A percentile compares a stretch with the other conserved stretches of the same genome.
phyloP scores from a whole-genome alignment of 106 monocot genomes.

The Dendrobium nobile region DNA sequence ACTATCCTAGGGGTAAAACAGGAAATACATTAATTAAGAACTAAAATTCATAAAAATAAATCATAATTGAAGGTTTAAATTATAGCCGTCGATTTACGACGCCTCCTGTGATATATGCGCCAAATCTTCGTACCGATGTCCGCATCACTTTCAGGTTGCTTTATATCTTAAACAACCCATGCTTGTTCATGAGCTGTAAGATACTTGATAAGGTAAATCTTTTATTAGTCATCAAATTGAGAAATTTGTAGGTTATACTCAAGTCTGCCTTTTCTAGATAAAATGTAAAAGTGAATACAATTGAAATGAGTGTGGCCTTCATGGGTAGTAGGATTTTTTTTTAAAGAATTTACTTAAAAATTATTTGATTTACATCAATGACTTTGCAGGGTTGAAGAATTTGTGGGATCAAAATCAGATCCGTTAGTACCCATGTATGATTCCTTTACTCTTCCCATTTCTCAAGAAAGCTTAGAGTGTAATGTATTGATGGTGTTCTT shows the following conservation, averaged over 20 bases:
- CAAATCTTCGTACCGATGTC: no score
- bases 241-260: not conserved
- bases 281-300: not conserved
- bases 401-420: constrained; percentile 57
- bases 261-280: not conserved
- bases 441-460: constrained; percentile 7
- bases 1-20: no score
- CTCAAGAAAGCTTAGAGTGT: not conserved
- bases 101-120: no score
- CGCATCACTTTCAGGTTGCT: not conserved
- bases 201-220: not conserved
- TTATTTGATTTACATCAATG: not conserved
- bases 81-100: no score
- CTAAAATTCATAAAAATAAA: no score
- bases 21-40: no score
- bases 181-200: not conserved
- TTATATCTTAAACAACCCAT: not conserved
- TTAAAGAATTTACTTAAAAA: not conserved
- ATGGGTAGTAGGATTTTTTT: not conserved
- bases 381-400: constrained; percentile 61
- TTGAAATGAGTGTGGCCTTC: not conserved
- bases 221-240: not conserved
- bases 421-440: constrained; percentile 66
- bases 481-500: not conserved
- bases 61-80: no score